These are phyloP conservation scores for Chlorella vulgaris DNA, from an alignment of 139 green algal genomes.

Conservation along the genomic window DNA sequence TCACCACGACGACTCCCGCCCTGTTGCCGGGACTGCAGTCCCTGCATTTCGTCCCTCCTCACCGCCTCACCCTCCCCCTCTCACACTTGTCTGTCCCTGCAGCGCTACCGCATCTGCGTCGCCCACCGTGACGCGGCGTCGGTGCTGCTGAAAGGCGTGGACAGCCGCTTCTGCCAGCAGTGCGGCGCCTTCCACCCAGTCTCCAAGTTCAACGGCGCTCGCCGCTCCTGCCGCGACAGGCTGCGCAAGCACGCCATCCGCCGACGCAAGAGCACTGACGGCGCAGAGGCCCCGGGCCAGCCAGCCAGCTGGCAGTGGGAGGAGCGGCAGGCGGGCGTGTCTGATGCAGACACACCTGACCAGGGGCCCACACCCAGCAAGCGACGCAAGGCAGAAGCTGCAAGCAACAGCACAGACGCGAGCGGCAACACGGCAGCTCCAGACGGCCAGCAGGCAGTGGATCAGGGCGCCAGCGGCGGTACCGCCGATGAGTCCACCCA, in stretches of 20 bases:
- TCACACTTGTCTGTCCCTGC: neutral
- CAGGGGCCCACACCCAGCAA: too few relatives aligned
- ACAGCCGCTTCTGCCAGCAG: constrained; percentile 25
- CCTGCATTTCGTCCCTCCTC: neutral
- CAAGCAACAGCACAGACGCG: too few relatives aligned
- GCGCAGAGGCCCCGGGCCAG: too few relatives aligned
- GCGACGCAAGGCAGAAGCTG: neutral
- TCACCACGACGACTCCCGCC: too few relatives aligned
- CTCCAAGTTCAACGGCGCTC: neutral
- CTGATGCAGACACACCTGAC: too few relatives aligned
- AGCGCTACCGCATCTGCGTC: constrained; percentile 14
- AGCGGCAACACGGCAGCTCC: too few relatives aligned
- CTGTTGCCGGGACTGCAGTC: too few relatives aligned
- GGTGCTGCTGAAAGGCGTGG: neutral
- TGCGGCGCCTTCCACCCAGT: constrained; percentile 24
- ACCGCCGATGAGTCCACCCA: too few relatives aligned
- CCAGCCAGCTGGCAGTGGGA: neutral
- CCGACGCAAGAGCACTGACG: constrained; percentile 5
- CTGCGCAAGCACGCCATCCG: constrained; percentile 26
- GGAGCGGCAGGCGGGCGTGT: neutral
- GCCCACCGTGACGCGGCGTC: neutral
- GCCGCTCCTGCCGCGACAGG: constrained; percentile 15
- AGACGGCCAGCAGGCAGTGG: too few relatives aligned
- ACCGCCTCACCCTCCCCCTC: neutral
- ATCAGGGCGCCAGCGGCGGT: too few relatives aligned